Percentiles rank a stretch among this genome's conserved stretches.
Conservation (phyloP, 2,329 filamentous ascomycete genomes). For the Epichloe sibirici region DNA sequence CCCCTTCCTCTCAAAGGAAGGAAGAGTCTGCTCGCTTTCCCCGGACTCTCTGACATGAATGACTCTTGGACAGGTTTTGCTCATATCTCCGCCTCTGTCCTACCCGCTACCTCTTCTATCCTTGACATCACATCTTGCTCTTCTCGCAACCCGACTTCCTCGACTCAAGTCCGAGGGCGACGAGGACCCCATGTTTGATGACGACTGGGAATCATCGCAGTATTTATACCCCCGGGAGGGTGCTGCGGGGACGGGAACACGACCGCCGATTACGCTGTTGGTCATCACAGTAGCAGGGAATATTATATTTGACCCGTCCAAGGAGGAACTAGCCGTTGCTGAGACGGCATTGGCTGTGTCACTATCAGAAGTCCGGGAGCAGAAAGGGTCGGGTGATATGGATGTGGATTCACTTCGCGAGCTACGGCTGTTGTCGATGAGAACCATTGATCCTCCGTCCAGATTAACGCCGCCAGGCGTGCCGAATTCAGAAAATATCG, state of each 20-base stretch:
- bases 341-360: conserved; percentile 82
- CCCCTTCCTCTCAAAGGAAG: background rate
- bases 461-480: conserved; percentile 60
- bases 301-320: conserved; percentile 84
- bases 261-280: conserved; percentile 80
- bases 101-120: conserved; percentile 90
- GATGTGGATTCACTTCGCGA: conserved; percentile 30
- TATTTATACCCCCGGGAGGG: conserved; percentile 56
- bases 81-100: conserved; percentile 84
- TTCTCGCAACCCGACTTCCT: conserved; percentile 76
- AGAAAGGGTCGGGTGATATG: conserved; percentile 19
- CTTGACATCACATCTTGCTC: conserved; percentile 83
- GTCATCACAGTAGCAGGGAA: conserved; percentile 79
- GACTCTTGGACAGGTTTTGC: conserved; percentile 53
- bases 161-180: conserved; percentile 77
- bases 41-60: background rate
- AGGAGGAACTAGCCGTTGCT: conserved; percentile 86
- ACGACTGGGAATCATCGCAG: conserved; percentile 83
- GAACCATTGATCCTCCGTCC: conserved; percentile 64
- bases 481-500: conserved; percentile 49
- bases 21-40: background rate
- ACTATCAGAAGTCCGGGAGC: conserved; percentile 39
- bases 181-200: conserved; percentile 94
- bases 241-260: conserved; percentile 21
- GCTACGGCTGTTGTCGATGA: conserved; percentile 53